A percentile compares a stretch with the other conserved stretches of the same genome.
Evolutionary conservation across 2,329 filamentous ascomycete genomes (phyloP).

Genomic region (Venturia nashicola): DNA sequence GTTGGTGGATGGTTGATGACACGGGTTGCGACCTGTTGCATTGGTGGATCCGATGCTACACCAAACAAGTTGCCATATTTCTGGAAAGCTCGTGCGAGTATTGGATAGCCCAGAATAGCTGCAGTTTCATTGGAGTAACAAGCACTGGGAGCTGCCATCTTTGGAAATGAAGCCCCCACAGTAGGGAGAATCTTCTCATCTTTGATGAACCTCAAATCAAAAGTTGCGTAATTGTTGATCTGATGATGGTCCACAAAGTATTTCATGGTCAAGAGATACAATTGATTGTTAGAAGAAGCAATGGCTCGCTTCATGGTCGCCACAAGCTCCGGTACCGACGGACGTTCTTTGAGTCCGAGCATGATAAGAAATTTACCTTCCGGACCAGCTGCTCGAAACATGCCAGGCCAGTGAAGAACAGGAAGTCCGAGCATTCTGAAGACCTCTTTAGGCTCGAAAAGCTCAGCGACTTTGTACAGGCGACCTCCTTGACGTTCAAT

Average conservation of each 20-base stretch:
- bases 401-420: slow-evolving; percentile 71
- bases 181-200: slow-evolving; percentile 51
- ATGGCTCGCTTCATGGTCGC: slow-evolving; percentile 58
- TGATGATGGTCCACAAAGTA: slow-evolving; percentile 78
- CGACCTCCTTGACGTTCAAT: slow-evolving; percentile 14
- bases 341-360: slow-evolving; percentile 63
- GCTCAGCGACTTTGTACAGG: slow-evolving; percentile 60
- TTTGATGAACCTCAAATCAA: slow-evolving; percentile 39
- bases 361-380: slow-evolving; percentile 64
- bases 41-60: slow-evolving; percentile 68
- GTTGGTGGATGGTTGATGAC: slow-evolving; percentile 62
- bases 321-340: slow-evolving; percentile 61
- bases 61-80: slow-evolving; percentile 76
- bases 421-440: slow-evolving; percentile 61
- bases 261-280: slow-evolving; percentile 59
- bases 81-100: slow-evolving; percentile 65
- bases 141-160: slow-evolving; percentile 57
- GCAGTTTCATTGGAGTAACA: slow-evolving; percentile 77
- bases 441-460: slow-evolving; percentile 67
- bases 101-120: slow-evolving; percentile 65
- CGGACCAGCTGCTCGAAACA: slow-evolving; percentile 48
- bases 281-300: slow-evolving; percentile 35
- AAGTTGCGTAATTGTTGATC: slow-evolving; percentile 59
- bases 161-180: slow-evolving; percentile 47
- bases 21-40: slow-evolving; percentile 62